These are phyloP conservation scores for Alloteropsis angusta DNA, from an alignment of 202 grass and related monocot genomes.

Conservation along the genomic window DNA sequence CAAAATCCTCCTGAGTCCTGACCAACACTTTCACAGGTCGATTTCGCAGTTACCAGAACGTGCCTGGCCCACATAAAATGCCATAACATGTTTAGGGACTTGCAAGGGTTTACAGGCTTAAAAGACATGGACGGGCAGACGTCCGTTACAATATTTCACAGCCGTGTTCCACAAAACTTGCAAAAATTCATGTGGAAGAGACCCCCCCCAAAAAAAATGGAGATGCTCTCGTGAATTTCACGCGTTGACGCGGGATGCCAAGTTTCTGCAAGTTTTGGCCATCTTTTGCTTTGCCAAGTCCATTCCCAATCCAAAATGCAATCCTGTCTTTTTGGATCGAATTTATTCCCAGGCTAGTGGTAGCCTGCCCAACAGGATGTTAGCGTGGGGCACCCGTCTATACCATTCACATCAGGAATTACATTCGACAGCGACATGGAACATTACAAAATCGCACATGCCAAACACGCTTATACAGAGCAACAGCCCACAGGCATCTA, in stretches of 20 bases:
- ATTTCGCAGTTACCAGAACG: too few species aligned
- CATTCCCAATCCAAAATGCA: not conserved
- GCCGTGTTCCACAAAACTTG: not conserved
- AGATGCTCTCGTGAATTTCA: not conserved
- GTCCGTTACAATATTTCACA: not conserved
- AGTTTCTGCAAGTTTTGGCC: not conserved
- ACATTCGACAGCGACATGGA: not conserved
- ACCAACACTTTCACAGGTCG: not conserved
- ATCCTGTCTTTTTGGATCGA: not conserved
- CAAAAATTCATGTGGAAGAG: not conserved
- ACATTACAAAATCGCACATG: constrained; percentile 9
- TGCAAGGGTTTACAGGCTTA: too few species aligned
- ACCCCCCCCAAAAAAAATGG: not conserved
- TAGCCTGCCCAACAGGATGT: not conserved
- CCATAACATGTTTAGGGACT: too few species aligned
- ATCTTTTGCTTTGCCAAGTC: not conserved
- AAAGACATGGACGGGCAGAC: too few species aligned
- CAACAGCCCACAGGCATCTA: not conserved
- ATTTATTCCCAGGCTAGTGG: not conserved
- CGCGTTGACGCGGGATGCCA: not conserved
- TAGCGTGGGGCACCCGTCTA: not conserved
- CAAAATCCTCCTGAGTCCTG: not conserved
- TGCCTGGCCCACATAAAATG: too few species aligned
- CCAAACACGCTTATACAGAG: not conserved
- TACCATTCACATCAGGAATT: not conserved